phyloP scores from a whole-genome alignment of 352 stramenopile genomes.

The Blastocystis sp. region DNA sequence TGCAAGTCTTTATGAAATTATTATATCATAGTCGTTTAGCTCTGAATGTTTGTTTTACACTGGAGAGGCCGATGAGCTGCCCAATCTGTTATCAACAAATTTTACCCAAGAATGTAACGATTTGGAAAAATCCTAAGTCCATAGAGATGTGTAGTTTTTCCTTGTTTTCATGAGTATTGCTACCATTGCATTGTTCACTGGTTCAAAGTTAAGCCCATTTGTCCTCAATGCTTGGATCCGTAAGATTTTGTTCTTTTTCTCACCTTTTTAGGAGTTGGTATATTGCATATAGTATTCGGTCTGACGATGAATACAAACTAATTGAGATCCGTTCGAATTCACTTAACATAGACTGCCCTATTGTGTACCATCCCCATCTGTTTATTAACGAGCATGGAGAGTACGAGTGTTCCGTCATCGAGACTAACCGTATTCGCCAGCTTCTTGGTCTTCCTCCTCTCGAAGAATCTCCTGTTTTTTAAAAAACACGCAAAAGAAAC shows the following conservation, averaged over 20 bases:
- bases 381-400: slow-evolving; percentile 26
- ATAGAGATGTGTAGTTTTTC: slow-evolving; percentile 4
- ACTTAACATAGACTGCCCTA: neutral
- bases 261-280: neutral
- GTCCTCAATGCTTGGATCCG: neutral
- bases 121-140: neutral
- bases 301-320: slow-evolving; percentile 13
- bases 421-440: slow-evolving; percentile 22
- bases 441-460: neutral
- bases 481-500: slow-evolving; percentile 3
- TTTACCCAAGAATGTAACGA: neutral
- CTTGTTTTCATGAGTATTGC: slow-evolving; percentile 20
- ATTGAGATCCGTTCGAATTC: neutral
- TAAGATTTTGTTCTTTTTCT: neutral
- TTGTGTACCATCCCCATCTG: neutral
- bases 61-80: neutral
- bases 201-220: neutral
- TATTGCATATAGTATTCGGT: neutral
- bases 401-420: slow-evolving; percentile 30
- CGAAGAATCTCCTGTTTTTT: neutral
- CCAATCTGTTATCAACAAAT: slow-evolving; percentile 8
- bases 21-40: neutral
- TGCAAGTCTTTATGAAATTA: neutral
- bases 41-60: neutral
- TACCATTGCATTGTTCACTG: slow-evolving; percentile 54